These are phyloP conservation scores for Cochliopodium minus DNA, from an alignment of 208 protist genomes.

Conservation along the genomic window DNA sequence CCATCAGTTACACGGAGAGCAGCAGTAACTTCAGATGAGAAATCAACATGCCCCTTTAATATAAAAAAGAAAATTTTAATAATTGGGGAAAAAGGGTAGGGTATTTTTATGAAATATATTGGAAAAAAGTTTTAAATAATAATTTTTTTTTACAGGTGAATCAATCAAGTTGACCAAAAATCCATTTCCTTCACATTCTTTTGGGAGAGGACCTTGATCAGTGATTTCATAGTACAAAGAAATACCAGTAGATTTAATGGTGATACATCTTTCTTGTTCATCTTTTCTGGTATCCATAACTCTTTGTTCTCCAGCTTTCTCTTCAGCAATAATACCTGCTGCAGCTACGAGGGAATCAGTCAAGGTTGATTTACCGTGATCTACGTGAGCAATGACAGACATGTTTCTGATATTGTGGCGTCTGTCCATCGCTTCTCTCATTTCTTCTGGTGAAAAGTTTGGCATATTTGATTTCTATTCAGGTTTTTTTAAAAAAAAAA, in stretches of 20 bases:
- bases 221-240: constrained; percentile 86
- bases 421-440: constrained; percentile 49
- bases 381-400: constrained; percentile 66
- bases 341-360: constrained; percentile 85
- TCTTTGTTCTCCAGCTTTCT: constrained; percentile 63
- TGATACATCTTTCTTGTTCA: constrained; percentile 96
- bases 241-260: constrained; percentile 97
- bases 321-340: constrained; percentile 80
- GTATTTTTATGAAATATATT: too few relatives aligned
- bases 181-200: constrained; percentile 2
- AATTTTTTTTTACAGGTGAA: too few relatives aligned
- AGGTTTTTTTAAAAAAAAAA: background rate
- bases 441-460: constrained; percentile 52
- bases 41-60: constrained; percentile 99
- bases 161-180: constrained; percentile 97
- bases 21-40: constrained; percentile 95
- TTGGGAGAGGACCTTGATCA: constrained; percentile 16
- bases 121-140: too few relatives aligned
- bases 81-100: too few relatives aligned
- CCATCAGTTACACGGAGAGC: constrained; percentile 98
- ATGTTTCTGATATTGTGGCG: constrained; percentile 48
- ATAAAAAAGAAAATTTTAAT: too few relatives aligned
- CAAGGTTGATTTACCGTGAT: constrained; percentile 85
- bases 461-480: constrained; percentile 19
- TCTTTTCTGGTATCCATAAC: constrained; percentile 76